Evolutionary conservation across 2,329 filamentous ascomycete species (phyloP).

Genomic region (Teratosphaeria gauchensis): DNA sequence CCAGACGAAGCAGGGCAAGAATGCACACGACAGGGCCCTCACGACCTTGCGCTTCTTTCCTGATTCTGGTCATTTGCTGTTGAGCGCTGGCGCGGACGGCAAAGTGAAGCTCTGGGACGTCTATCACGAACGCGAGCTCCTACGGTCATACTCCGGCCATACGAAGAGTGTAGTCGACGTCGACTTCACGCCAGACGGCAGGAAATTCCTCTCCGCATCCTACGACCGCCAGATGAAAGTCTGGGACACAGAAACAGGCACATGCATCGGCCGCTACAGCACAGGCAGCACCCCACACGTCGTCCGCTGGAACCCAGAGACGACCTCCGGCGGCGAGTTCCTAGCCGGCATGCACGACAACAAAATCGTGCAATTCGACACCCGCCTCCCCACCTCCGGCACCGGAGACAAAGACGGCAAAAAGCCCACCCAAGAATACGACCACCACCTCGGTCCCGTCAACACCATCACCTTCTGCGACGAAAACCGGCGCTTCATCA

Average conservation of each 20-base stretch:
- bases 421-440: constrained; percentile 87
- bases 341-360: constrained; percentile 96
- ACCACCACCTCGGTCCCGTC: constrained; percentile 93
- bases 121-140: constrained; percentile 77
- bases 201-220: constrained; percentile 78
- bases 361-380: constrained; percentile 97
- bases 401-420: constrained; percentile 1
- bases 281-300: constrained; percentile 95
- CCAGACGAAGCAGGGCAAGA: constrained; percentile 53
- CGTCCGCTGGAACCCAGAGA: constrained; percentile 79
- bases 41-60: constrained; percentile 89
- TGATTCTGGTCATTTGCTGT: constrained; percentile 70
- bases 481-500: constrained; percentile 89
- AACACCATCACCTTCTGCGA: constrained; percentile 98
- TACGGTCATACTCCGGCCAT: constrained; percentile 88
- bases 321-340: constrained; percentile 75
- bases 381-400: constrained; percentile 49
- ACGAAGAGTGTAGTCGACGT: constrained; percentile 83
- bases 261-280: constrained; percentile 78
- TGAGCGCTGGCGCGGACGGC: constrained; percentile 81
- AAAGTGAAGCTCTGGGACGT: constrained; percentile 93
- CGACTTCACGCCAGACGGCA: constrained; percentile 73
- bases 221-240: constrained; percentile 95
- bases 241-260: constrained; percentile 94
- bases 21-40: constrained; percentile 60